These are phyloP conservation scores for Mortierella polycephala DNA, from an alignment of 371 early-diverging fungal species.

Conservation along the genomic window DNA sequence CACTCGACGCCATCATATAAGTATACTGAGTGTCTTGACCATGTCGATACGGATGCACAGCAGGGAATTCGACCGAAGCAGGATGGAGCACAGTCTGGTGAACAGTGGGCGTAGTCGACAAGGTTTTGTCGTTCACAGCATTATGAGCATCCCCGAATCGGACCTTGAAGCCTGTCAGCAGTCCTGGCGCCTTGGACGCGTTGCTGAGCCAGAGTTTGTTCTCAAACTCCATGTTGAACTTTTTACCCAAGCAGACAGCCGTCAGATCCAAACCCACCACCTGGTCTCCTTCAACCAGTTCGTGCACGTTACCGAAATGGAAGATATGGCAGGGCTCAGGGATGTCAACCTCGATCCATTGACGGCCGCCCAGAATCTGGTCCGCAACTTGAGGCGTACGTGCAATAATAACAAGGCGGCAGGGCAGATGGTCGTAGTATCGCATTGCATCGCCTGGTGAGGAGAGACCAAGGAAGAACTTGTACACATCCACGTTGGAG, in stretches of 20 bases:
- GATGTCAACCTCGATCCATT: constrained; percentile 52
- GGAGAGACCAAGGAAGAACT: constrained; percentile 48
- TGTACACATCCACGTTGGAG: constrained; percentile 32
- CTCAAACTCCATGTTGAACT: constrained; percentile 51
- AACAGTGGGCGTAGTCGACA: constrained; percentile 11
- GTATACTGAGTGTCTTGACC: constrained; percentile 41
- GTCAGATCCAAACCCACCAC: constrained; percentile 42
- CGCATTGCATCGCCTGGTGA: constrained; percentile 54
- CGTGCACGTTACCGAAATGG: constrained; percentile 50
- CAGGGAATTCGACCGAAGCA: constrained; percentile 50
- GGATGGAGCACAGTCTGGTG: constrained; percentile 34
- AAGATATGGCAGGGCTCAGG: constrained; percentile 53
- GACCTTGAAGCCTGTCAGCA: constrained; percentile 42
- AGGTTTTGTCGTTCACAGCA: constrained; percentile 1
- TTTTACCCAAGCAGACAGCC: constrained; percentile 48
- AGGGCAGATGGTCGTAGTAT: constrained; percentile 44
- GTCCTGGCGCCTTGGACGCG: constrained; percentile 47
- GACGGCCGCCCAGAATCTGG: constrained; percentile 27
- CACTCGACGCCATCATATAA: constrained; percentile 54
- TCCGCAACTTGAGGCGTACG: constrained; percentile 36
- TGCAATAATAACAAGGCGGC: constrained; percentile 51
- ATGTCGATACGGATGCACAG: constrained; percentile 49
- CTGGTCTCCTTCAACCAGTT: constrained; percentile 20
- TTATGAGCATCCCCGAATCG: constrained; percentile 19
- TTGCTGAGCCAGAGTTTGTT: constrained; percentile 49